Percentiles rank a stretch among this genome's conserved stretches.
Conservation (phyloP, 257 asterid genomes). For the Nicotiana sylvestris region DNA sequence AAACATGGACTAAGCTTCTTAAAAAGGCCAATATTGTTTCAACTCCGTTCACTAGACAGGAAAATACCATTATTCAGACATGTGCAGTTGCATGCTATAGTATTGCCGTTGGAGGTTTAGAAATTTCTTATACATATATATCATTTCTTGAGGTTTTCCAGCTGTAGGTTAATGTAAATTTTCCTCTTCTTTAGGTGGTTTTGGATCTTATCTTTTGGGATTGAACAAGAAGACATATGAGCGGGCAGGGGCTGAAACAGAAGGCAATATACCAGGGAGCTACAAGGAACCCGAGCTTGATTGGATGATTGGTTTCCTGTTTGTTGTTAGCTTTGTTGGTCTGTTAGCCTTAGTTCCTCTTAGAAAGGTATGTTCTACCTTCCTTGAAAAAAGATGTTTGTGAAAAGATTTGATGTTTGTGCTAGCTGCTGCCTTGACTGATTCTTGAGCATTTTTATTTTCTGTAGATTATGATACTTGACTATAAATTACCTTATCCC, state of each 20-base stretch:
- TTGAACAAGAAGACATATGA: constrained; percentile 50
- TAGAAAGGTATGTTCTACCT: constrained; percentile 38
- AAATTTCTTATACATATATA: too few relatives aligned
- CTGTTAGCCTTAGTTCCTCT: constrained; percentile 67
- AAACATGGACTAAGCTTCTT: constrained; percentile 70
- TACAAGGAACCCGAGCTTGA: constrained; percentile 48
- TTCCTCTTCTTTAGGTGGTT: constrained; percentile 41
- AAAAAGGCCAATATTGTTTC: constrained; percentile 46
- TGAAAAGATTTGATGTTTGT: not conserved
- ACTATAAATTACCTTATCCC: constrained; percentile 55
- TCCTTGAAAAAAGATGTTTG: not conserved
- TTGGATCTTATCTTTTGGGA: constrained; percentile 62
- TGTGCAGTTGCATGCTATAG: constrained; percentile 35
- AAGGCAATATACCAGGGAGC: constrained; percentile 51
- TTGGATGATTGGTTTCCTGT: constrained; percentile 78
- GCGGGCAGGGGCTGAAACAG: constrained; percentile 51
- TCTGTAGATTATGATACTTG: constrained; percentile 52
- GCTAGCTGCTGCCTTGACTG: not conserved
- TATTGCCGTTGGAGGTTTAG: constrained; percentile 26
- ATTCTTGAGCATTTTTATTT: not conserved
- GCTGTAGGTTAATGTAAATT: not conserved
- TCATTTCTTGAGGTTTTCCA: not conserved
- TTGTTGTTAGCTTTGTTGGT: constrained; percentile 60
- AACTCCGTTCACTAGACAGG: constrained; percentile 28
- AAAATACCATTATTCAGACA: constrained; percentile 28